These are phyloP conservation scores for Penicillium sp. DNA, from an alignment of 2,329 filamentous ascomycete genomes.

Conservation along the genomic window DNA sequence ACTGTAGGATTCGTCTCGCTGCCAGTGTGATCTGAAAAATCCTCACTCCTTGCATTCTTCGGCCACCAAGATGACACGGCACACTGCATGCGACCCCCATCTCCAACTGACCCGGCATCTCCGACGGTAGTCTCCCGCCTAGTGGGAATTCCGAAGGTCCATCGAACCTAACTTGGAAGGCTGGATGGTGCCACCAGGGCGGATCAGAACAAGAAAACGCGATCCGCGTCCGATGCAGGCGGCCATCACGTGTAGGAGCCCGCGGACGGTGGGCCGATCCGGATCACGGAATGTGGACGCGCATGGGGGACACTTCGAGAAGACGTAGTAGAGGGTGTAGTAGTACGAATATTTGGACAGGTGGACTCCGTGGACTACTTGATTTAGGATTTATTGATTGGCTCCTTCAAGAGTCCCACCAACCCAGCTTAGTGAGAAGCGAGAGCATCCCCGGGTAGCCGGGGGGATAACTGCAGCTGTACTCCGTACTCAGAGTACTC, in stretches of 20 bases:
- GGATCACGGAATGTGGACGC: slow-evolving; percentile 17
- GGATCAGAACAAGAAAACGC: not conserved
- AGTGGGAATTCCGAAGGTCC: not conserved
- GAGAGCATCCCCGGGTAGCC: not conserved
- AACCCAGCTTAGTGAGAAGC: not conserved
- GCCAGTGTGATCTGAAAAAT: not conserved
- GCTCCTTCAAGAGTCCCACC: not conserved
- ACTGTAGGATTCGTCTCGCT: not conserved
- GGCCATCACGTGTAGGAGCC: slow-evolving; percentile 5
- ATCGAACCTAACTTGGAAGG: too few relatives aligned
- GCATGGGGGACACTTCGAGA: slow-evolving; percentile 2
- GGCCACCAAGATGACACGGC: slow-evolving; percentile 1
- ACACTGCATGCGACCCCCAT: slow-evolving; percentile 12
- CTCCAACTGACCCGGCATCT: slow-evolving; percentile 9
- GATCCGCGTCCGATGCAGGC: slow-evolving; percentile 10
- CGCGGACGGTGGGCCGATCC: slow-evolving; percentile 19
- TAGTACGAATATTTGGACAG: not conserved
- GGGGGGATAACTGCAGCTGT: not conserved
- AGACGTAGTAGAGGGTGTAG: not conserved
- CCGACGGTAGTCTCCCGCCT: slow-evolving; percentile 6
- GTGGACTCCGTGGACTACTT: not conserved
- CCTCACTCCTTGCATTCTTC: slow-evolving; percentile 12
- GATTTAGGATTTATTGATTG: not conserved
- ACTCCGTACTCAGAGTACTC: too few relatives aligned
- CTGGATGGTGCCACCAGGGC: slow-evolving; percentile 12